These are phyloP conservation scores for Claviceps pazoutovae DNA, from an alignment of 2,329 filamentous ascomycete genomes.

Conservation along the genomic window DNA sequence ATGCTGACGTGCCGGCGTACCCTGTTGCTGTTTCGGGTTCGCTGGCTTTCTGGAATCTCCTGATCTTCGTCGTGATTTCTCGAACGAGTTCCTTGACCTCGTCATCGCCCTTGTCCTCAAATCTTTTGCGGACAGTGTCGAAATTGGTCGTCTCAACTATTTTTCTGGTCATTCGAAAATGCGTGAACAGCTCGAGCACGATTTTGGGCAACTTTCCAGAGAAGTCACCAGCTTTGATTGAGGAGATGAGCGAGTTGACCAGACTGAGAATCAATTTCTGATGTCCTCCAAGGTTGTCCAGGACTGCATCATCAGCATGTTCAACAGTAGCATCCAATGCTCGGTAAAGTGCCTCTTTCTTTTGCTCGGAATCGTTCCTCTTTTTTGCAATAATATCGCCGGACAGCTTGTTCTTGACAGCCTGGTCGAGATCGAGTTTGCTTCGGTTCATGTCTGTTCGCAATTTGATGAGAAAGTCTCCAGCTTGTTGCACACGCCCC, in stretches of 20 bases:
- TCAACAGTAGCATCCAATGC: slow-evolving; percentile 40
- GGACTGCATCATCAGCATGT: slow-evolving; percentile 39
- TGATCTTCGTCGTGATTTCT: slow-evolving; percentile 37
- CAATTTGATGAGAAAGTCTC: slow-evolving; percentile 34
- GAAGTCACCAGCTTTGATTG: slow-evolving; percentile 38
- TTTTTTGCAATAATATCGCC: slow-evolving; percentile 22
- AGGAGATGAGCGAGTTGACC: slow-evolving; percentile 39
- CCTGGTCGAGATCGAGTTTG: slow-evolving; percentile 31
- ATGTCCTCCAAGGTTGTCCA: slow-evolving; percentile 44
- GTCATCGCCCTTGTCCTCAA: slow-evolving; percentile 48
- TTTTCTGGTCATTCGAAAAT: slow-evolving; percentile 46
- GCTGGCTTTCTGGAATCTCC: slow-evolving; percentile 22
- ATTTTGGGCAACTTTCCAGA: slow-evolving; percentile 39
- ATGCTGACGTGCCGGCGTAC: slow-evolving; percentile 26
- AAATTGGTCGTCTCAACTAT: slow-evolving; percentile 53
- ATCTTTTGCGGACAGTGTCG: slow-evolving; percentile 46
- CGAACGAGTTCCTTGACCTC: slow-evolving; percentile 48
- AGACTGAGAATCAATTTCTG: slow-evolving; percentile 42
- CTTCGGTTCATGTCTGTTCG: slow-evolving; percentile 33
- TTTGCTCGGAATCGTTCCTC: slow-evolving; percentile 27
- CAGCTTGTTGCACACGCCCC: slow-evolving; percentile 34
- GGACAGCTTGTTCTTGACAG: slow-evolving; percentile 26
- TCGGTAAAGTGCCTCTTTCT: slow-evolving; percentile 34
- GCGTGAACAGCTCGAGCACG: slow-evolving; percentile 45
- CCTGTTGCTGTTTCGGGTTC: slow-evolving; percentile 23